phyloP scores from a whole-genome alignment of 148 eudicot genomes.

The Amaranthus cruentus region DNA sequence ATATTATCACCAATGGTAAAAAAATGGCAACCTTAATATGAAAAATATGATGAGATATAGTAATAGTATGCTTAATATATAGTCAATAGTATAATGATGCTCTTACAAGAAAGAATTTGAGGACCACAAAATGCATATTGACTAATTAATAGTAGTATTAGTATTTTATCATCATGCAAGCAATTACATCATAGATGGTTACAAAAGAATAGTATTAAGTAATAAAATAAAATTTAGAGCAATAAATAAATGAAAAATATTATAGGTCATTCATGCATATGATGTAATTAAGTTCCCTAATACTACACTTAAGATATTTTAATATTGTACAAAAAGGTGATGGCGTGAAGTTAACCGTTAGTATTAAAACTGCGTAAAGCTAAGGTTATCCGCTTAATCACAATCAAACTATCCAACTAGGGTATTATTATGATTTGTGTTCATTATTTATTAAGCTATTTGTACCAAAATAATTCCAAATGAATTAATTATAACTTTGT shows the following conservation, averaged over 20 bases:
- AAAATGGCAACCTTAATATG: no score
- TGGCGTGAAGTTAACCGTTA: background rate
- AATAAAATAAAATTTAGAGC: no score
- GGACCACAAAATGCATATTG: background rate
- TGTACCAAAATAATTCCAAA: no score
- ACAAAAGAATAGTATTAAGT: no score
- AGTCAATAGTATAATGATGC: background rate
- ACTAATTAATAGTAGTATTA: no score
- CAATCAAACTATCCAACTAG: background rate
- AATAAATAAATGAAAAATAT: no score
- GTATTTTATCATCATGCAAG: background rate
- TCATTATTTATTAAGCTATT: background rate
- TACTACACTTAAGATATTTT: background rate
- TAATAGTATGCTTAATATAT: no score
- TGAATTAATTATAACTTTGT: no score
- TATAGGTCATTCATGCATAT: no score
- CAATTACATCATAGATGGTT: background rate
- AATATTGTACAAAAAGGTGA: slow-evolving; percentile 2
- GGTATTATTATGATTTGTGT: background rate
- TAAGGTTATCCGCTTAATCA: slow-evolving; percentile 1
- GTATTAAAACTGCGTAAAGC: background rate
- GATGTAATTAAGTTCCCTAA: background rate
- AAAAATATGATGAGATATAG: no score
- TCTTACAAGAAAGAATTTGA: background rate
- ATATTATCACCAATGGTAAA: no score